Base-by-base conservation (phyloP, 495 filamentous ascomycete species). In the Tetracladium marchalianum region DNA sequence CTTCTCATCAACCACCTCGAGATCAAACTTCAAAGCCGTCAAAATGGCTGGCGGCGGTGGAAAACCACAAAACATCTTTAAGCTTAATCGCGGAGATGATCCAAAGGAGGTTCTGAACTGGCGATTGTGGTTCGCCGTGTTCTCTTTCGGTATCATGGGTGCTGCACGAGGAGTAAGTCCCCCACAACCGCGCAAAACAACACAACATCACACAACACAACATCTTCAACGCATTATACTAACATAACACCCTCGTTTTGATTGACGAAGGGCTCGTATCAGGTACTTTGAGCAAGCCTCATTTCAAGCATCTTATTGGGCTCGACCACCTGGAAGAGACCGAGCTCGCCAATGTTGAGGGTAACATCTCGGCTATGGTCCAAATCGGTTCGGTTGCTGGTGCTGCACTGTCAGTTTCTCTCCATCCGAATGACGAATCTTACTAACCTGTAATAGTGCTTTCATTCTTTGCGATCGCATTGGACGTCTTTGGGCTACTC, bases 211-310 rank as follows among this genome's bases (percentile, higher is more conserved):
- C 16, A 18, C 5, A 41, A 4, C 11, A 42, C 11, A n/a, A 32
- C 7, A 27, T 27, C n/a, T n/a, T n/a, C 22, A 27, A 27, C 22
- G 7, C 22, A 27, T 3, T 16, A 42, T 24, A 12, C 18, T 42
- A 10, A 39, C 16, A 39, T 39, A 13, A 5, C 35, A n/a, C n/a
- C 22, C 7, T 27, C 22, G 3, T 7, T 27, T 27, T 27, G 7
- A 64, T 86, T 16, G 82, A 86, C 51, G 82, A 86, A 56, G 82
- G 81, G 31, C 65, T 85, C 37, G 84, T 84, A 53, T 77, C 73
- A 11, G 81, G 68, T 18, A 76, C 80, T 16, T 76, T 84, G 61
- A 73, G 76, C 51, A 78, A 76, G 11, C 66, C 68, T 38, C 66
- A 80, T 36, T 86, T 85, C 52, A 72, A 79, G 49, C 46, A 63